Base-by-base conservation (phyloP, 768 basidiomycete genomes). In the Suillus luteus region DNA sequence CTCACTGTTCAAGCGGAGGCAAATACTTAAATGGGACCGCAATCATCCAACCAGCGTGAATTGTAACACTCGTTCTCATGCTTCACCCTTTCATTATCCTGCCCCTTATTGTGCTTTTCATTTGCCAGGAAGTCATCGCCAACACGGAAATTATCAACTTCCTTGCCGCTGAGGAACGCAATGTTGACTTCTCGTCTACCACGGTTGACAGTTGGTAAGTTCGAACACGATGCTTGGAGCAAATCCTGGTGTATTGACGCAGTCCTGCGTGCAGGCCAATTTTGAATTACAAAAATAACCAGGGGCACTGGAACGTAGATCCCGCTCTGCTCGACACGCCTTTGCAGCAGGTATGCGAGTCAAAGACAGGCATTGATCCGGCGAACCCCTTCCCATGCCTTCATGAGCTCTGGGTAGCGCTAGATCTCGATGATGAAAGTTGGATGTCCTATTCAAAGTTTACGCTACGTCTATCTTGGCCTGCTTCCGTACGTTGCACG, bases 91-190 rank as follows among this genome's bases (percentile, higher is more conserved):
- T 43, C 57, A 58, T 58, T 11, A 58, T 27, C 40, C 24, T 58
- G 40, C 57, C 57, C 57, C 17, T 58, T 38, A 51, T 75, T 33
- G 52, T 65, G 1, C 64, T 38, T 55, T 58, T 71, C 51, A 65
- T 70, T 66, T 73, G 69, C 67, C 72, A 75, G 64, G 55, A 61
- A 44, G 76, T 66, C 38, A 67, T 75, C 59, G 86, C 82, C 24
- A 88, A 90, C 73, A 90, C 88, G 41, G 87, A 90, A 76, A 88
- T 90, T 68, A 73, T 86, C 71, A 86, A 85, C 71, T 86, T 89
- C 69, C 71, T 70, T 31, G 75, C 79, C 54, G 68, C 73, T 17
- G 72, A 72, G 48, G 68, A 17, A 64, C 55, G 38, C 51, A 17
- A 62, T 10, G 65, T 65, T 27, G 67, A 68, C 67, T 65, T 71